phyloP scores from a whole-genome alignment of 495 filamentous ascomycete species.

The Aspergillus leporis region DNA sequence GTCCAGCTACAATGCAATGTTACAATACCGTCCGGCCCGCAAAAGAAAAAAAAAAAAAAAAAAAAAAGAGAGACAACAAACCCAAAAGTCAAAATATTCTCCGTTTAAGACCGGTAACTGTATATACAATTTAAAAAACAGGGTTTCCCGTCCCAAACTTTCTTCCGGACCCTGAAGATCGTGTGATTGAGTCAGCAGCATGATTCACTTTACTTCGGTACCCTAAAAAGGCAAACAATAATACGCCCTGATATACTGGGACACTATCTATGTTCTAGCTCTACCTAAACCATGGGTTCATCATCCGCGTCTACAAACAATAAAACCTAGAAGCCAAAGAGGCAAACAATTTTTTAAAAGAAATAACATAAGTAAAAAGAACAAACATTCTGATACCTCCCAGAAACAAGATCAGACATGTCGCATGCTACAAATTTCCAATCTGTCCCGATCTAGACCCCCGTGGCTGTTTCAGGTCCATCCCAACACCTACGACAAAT shows the following conservation, averaged over 20 bases:
- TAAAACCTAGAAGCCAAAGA: neutral
- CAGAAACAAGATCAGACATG: neutral
- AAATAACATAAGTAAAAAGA: neutral
- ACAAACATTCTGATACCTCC: neutral
- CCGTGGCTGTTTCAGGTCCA: neutral
- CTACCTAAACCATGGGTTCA: too few relatives aligned
- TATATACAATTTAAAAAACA: neutral
- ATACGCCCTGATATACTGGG: neutral
- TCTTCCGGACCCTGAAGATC: slow-evolving; percentile 17
- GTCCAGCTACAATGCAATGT: neutral
- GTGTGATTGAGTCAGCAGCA: slow-evolving; percentile 8
- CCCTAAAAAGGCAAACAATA: neutral
- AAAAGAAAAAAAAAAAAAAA: too few relatives aligned
- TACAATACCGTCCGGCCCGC: neutral
- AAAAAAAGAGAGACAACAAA: neutral
- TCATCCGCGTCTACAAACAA: neutral
- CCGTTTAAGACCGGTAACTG: neutral
- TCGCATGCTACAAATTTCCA: neutral
- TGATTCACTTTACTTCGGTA: neutral
- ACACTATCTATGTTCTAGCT: neutral
- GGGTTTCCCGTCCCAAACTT: slow-evolving; percentile 10
- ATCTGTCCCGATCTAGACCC: neutral
- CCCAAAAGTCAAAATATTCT: neutral
- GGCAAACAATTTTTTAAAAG: too few relatives aligned
- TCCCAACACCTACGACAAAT: neutral